Evolutionary conservation across 129 eudicot species (phyloP), one percentile per base, ranked within the genome.

Genomic region (Flaveria linearis): DNA sequence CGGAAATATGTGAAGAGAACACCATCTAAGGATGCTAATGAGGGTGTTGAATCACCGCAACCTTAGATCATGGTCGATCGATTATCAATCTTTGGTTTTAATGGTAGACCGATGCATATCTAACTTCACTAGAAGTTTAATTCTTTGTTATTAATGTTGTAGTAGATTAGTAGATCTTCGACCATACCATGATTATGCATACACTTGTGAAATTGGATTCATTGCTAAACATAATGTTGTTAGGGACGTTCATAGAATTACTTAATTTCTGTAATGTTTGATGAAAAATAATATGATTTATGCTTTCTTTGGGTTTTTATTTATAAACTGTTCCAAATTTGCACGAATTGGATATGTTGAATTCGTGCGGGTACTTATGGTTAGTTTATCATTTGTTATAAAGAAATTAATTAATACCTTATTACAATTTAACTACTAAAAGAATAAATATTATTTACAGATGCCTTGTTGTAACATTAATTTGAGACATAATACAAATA

Each of bases 1-100:
- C 60, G 90, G 3, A 86, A 81, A 55, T 86, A 50, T 68, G 88
- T 84, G 13, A 64, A 41, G 43, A 63, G 72, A 71, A 61, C 82
- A 22, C 47, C 82, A 47, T 61, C 72, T 17, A 78, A 33, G 71
- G 69, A 78, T 13, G 49, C 51, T 9, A 68, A 7, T 45, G 76
- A 58, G 15, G 39, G 22, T 17, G 15, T 13, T 7, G 69, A 30
- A 63, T 41, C 66, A 33, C 13, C 39, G 6, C 72, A 42, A 39
- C 46, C 50, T 28, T 30, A 25, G 41, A 46, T 69, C 55, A 50
- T 45, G 51, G 36, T 68, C 41, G 41, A 60, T 12, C 41, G 14
- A 57, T 14, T 57, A 22, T 20, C 1, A 3, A 9, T 57, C 30
- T 8, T 20, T 13, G 4, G 64, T 20, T 57, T 57, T 57, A 0